Percentiles rank a stretch among this genome's conserved stretches.
phyloP scores from a whole-genome alignment of 2,329 filamentous ascomycete species.

The Phaeoacremonium minimum region DNA sequence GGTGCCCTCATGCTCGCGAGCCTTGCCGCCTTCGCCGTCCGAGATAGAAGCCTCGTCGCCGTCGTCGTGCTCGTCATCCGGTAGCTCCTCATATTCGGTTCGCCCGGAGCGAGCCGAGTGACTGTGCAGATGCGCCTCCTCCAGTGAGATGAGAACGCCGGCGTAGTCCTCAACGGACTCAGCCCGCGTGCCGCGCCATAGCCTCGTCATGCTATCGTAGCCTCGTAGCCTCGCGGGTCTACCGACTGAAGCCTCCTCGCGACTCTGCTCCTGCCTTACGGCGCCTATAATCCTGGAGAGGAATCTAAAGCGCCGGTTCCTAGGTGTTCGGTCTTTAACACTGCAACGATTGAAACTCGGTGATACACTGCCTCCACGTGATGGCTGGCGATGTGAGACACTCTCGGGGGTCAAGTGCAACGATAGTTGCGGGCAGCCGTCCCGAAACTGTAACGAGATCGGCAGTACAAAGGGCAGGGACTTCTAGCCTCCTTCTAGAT shows the following conservation, averaged over 20 bases:
- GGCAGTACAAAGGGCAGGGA: no score
- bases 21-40: constrained; percentile 19
- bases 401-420: no score
- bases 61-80: constrained; percentile 31
- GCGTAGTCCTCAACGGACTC: constrained; percentile 47
- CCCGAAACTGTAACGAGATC: no score
- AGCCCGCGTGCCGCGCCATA: constrained; percentile 17
- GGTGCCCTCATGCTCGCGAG: constrained; percentile 30
- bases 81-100: constrained; percentile 35
- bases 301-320: no score
- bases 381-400: no score
- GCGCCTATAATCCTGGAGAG: no score
- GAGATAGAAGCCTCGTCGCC: constrained; percentile 35
- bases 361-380: no score
- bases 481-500: no score
- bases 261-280: no score
- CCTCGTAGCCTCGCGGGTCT: no score
- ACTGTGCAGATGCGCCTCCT: constrained; percentile 52
- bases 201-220: background rate
- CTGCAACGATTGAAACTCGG: constrained; percentile 3
- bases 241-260: no score
- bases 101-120: constrained; percentile 43
- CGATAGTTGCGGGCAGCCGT: no score
- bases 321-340: background rate
- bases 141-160: constrained; percentile 47